Conservation (phyloP, 2,329 filamentous ascomycete species). For the Arthrobotrys conoides region DNA sequence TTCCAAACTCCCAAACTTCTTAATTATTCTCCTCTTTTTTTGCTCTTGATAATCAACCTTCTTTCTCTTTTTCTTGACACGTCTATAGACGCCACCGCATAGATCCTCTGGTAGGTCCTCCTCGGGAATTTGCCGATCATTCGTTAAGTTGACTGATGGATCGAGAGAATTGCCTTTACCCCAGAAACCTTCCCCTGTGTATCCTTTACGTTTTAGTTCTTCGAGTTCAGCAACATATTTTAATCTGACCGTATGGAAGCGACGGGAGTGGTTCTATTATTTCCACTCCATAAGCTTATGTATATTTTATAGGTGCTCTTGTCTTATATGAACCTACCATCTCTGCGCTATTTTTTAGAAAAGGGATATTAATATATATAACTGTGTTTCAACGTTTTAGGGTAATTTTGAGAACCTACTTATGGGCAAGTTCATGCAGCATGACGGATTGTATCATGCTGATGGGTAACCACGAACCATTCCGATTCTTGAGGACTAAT, state of each 20-base stretch:
- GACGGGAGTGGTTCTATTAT: constrained; percentile 79
- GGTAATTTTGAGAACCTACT: constrained; percentile 64
- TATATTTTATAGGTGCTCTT: neutral
- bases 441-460: constrained; percentile 65
- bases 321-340: neutral
- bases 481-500: constrained; percentile 80
- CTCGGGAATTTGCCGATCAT: constrained; percentile 67
- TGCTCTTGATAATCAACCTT: constrained; percentile 77
- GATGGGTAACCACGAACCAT: constrained; percentile 82
- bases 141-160: constrained; percentile 60
- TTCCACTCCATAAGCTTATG: neutral
- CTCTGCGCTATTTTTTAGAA: neutral
- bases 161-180: constrained; percentile 72
- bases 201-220: constrained; percentile 77
- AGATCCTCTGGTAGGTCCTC: constrained; percentile 78
- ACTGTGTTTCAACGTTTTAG: too few species aligned
- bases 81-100: constrained; percentile 84
- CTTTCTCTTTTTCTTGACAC: constrained; percentile 71
- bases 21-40: constrained; percentile 79
- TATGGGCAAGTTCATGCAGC: constrained; percentile 77
- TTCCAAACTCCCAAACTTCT: constrained; percentile 79
- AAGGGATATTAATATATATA: neutral
- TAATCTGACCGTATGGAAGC: constrained; percentile 85
- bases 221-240: constrained; percentile 80
- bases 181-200: constrained; percentile 88